phyloP scores from a whole-genome alignment of 176 grass and related monocot species.

The Raddia guianensis region DNA sequence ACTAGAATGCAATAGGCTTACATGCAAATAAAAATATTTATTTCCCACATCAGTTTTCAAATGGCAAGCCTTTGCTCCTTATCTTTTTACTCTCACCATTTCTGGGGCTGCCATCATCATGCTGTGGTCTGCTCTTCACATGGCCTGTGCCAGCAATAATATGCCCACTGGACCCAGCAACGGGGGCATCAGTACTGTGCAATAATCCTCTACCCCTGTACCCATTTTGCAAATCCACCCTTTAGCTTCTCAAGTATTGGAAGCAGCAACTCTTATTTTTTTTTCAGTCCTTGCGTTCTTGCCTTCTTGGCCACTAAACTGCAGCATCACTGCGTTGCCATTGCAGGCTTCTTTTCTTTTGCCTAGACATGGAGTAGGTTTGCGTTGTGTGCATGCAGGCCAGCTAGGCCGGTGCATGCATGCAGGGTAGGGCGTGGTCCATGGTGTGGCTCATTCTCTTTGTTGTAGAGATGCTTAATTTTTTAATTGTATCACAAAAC shows the following conservation, averaged over 20 bases:
- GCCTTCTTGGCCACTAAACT: background rate
- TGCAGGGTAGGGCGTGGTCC: conserved; percentile 31
- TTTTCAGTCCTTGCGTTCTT: too few relatives aligned
- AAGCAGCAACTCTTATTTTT: background rate
- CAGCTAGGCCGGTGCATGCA: background rate
- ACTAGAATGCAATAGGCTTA: background rate
- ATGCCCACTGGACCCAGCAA: conserved; percentile 40
- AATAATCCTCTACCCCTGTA: background rate
- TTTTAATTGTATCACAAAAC: background rate
- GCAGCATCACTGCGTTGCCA: too few relatives aligned
- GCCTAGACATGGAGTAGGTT: background rate
- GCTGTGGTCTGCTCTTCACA: conserved; percentile 38
- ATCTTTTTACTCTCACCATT: background rate
- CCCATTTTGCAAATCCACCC: conserved; percentile 6
- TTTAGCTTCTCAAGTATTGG: background rate
- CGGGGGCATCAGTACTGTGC: conserved; percentile 33
- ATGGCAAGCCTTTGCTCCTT: background rate
- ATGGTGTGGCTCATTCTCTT: conserved; percentile 41
- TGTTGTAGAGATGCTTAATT: conserved; percentile 37
- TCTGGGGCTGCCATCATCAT: conserved; percentile 31
- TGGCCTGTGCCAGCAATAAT: conserved; percentile 49
- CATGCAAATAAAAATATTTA: background rate
- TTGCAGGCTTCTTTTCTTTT: conserved; percentile 10
- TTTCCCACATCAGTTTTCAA: background rate
- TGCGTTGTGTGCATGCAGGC: conserved; percentile 9